Evolutionary conservation across 169 alveolate species (phyloP), one percentile per base, ranked within the genome.

Genomic region (Cryptosporidium sp.): DNA sequence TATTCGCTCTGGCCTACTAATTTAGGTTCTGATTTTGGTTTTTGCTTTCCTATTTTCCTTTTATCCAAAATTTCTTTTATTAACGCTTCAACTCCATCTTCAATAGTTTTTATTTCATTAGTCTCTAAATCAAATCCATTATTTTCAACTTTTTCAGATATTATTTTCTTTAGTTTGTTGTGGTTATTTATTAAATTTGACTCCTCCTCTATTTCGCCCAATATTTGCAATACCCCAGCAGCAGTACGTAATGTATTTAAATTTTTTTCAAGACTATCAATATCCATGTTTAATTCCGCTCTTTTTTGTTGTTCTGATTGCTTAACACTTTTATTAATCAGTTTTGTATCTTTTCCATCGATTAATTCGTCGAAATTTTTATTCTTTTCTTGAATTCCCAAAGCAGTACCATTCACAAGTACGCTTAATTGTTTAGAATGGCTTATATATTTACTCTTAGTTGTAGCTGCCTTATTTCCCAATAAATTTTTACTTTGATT

Each of bases 41-140:
- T 65, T 65, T 48, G 56, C 7, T 65, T 65, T 65, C 18, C 35
- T 65, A 42, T 51, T 12, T 62, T 80, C 44, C 89, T 80, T 67
- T 51, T 80, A n/a, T 80, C 75, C 18, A 80, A 26, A 3, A 80
- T 61, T n/a, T 67, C 89, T n/a, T 45, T 80, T 16, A 80, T 80
- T 42, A 80, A 26, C 12, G 42, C 65, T 31, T 80, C 89, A 10
- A 80, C 69, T 1, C 75, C 89, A 2, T 62, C 75, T n/a, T 80
- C 75, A 39, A 80, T 26, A 45, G 39, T 29, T 29, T 42, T 80
- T 26, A 62, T 65, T 80, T 80, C 89, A 10, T 16, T 53, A 14
- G 7, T 16, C 5, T 80, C 75, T 29, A 80, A 26, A 39, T 80
- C 56, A 16, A 62, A 62, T n/a, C 62, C 89, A 14, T 42, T 61